Conservation (phyloP, 163 green algal species). For the Scenedesmus sp. region DNA sequence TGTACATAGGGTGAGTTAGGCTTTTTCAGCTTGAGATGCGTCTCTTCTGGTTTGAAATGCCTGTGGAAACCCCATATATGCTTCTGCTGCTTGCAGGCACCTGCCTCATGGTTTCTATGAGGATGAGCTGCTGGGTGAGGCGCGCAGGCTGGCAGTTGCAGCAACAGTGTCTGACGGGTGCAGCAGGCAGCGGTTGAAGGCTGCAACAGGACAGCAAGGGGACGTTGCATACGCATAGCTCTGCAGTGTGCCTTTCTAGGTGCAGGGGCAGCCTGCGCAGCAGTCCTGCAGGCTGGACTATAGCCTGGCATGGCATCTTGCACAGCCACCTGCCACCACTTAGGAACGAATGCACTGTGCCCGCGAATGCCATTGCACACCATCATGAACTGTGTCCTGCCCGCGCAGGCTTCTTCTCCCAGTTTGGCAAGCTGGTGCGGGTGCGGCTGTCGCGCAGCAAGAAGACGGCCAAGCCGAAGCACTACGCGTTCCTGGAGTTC, state of each 20-base stretch:
- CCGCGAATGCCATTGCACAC: too few relatives aligned
- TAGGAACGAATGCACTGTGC: too few relatives aligned
- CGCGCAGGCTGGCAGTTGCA: background rate
- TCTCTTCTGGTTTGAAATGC: background rate
- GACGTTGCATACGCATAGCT: too few relatives aligned
- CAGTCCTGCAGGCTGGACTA: too few relatives aligned
- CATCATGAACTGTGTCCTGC: background rate
- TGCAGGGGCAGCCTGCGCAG: too few relatives aligned
- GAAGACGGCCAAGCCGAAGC: conserved; percentile 88
- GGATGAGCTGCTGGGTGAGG: conserved; percentile 90
- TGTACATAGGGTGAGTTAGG: conserved; percentile 57
- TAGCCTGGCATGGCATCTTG: background rate
- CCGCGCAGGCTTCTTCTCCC: conserved; percentile 92
- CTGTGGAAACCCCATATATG: background rate
- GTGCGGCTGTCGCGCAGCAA: conserved; percentile 94
- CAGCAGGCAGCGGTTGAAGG: background rate
- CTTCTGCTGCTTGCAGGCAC: conserved; percentile 71
- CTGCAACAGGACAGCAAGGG: background rate
- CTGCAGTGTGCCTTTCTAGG: too few relatives aligned
- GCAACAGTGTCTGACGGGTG: background rate
- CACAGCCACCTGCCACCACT: too few relatives aligned
- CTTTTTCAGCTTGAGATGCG: background rate
- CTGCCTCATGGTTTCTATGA: conserved; percentile 98
- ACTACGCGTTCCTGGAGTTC: conserved; percentile 98
- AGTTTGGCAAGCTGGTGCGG: conserved; percentile 93